Evolutionary conservation across 345 rosid species (phyloP).

Genomic region (Iberis pinnata): DNA sequence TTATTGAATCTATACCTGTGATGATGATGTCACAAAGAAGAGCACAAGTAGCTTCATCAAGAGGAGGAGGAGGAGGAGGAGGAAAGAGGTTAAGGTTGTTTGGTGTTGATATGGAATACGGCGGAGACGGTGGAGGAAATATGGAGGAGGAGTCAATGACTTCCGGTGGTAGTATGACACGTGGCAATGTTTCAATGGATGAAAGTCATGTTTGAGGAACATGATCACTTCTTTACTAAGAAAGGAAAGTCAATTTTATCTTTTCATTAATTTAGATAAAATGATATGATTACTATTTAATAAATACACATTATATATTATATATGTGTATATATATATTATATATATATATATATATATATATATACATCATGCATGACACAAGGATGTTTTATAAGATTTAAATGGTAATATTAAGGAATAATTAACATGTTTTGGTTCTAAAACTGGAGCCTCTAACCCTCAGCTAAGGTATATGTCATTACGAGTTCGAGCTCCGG

Average conservation of each 20-base stretch:
- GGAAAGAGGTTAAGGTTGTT: constrained; percentile 57
- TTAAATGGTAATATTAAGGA: neutral
- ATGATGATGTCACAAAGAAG: constrained; percentile 24
- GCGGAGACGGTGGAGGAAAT: constrained; percentile 31
- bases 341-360: constrained; percentile 14
- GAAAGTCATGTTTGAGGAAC: too few species aligned
- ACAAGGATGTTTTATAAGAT: constrained; percentile 1
- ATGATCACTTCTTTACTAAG: constrained; percentile 27
- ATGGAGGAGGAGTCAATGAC: constrained; percentile 28
- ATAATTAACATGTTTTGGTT: constrained; percentile 8
- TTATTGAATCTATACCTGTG: constrained; percentile 32
- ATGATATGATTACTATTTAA: neutral
- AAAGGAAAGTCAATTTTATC: constrained; percentile 65
- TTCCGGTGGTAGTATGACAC: constrained; percentile 27
- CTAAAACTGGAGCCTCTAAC: too few species aligned
- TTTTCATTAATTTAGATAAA: constrained; percentile 47
- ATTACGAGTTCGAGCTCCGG: too few species aligned
- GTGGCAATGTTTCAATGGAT: constrained; percentile 23
- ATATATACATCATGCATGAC: constrained; percentile 9
- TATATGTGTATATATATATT: constrained; percentile 5
- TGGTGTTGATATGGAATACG: constrained; percentile 72
- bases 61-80: constrained; percentile 21
- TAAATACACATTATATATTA: constrained; percentile 7
- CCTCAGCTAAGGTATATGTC: too few species aligned
- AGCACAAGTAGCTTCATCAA: constrained; percentile 13